Evolutionary conservation across 768 basidiomycete genomes (phyloP), one percentile per base, ranked within the genome.

Genomic region (Rossbeevera mucosa): DNA sequence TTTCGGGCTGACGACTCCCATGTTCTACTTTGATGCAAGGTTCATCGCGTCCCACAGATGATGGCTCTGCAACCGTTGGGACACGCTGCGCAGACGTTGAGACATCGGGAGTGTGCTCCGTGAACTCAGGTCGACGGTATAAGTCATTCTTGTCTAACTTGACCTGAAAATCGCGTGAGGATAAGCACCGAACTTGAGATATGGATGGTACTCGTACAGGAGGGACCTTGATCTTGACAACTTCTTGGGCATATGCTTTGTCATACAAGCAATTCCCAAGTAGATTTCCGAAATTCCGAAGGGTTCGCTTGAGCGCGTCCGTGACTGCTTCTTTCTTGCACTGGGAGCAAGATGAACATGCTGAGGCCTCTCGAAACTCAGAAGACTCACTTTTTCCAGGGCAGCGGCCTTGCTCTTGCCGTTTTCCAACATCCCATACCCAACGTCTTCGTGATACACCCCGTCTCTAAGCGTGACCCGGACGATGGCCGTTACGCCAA

Each of bases 241-340:
- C 76, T 64, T 94, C 88, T 44, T 86, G 79, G 0, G 89, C 80
- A 67, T 92, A 97, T 6, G 79, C 69, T 72, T 95, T 96, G 73
- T 98, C 96, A 62, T 98, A 98, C n/a, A 98, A 71, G 69, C 96
- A 99, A 62, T 96, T 95, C 1, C 96, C 96, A 14, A 98, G 76
- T 2, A 98, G 74, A 65, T 94, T 96, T 36, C 96, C 96, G 64
- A 98, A 99, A 57, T 84, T 91, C 22, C 92, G 78, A 8, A 99
- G 76, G 1, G 93, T 83, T 28, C 95, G 85, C 70, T 99, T 99
- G 49, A 95, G 73, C 0, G 80, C 95, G 59, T 99, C 96, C 0
- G 96, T 99, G 0, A 97, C 86, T 2, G 96, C 94, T 66, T 98
- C 96, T 61, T 99, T 99, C 78, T 97, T 97, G 65, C 91, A 93